Percentiles rank a stretch among this genome's conserved stretches.
phyloP scores from a whole-genome alignment of 2,329 filamentous ascomycete genomes.

The Mariannaea elegans region DNA sequence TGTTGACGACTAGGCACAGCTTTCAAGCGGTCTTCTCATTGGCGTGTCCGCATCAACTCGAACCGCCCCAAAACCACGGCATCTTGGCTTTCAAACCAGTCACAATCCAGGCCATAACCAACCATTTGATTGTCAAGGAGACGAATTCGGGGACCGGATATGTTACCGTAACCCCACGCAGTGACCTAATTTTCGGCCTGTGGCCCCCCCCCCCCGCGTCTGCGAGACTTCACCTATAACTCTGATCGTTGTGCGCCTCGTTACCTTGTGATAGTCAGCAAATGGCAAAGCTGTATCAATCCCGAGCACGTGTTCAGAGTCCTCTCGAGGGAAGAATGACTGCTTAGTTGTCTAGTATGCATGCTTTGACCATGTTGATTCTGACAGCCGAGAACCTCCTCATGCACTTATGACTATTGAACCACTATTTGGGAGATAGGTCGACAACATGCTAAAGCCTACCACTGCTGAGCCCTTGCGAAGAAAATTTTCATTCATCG shows the following conservation, averaged over 20 bases:
- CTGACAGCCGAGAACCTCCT: neutral
- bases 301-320: too few relatives aligned
- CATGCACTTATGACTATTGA: neutral
- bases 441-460: neutral
- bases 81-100: too few relatives aligned
- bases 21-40: neutral
- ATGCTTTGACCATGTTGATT: neutral
- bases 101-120: neutral
- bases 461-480: neutral
- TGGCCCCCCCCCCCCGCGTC: neutral
- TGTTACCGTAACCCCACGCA: neutral
- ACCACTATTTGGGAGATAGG: neutral
- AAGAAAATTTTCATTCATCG: slow-evolving; percentile 1
- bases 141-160: neutral
- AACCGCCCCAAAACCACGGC: too few relatives aligned
- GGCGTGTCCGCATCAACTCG: too few relatives aligned
- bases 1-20: too few relatives aligned
- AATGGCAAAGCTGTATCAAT: too few relatives aligned
- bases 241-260: too few relatives aligned
- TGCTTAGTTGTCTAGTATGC: too few relatives aligned
- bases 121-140: neutral
- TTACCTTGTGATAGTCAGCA: too few relatives aligned
- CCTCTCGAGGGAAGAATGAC: too few relatives aligned
- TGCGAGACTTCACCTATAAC: neutral
- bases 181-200: neutral